Conservation (phyloP, 1,284 basidiomycete genomes). For the Trametes pubescens region DNA sequence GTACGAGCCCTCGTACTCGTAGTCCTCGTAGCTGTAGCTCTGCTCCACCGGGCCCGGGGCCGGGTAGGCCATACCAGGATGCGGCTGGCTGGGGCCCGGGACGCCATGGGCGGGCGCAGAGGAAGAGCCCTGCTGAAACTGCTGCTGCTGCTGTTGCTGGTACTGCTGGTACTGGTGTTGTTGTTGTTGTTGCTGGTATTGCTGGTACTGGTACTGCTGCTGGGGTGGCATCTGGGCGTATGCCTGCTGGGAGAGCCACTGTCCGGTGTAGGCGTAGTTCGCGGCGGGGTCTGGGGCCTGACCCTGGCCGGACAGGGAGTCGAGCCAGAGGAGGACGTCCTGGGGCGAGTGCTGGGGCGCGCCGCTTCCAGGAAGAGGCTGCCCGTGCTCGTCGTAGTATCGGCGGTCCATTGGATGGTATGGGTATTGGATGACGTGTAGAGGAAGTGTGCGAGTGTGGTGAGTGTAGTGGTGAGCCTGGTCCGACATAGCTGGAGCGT, state of each 20-base stretch:
- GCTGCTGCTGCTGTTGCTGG: not conserved
- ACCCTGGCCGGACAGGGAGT: constrained; percentile 17
- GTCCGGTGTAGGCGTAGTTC: not conserved
- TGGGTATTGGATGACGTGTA: not conserved
- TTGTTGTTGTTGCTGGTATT: not conserved
- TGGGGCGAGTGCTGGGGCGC: constrained; percentile 9
- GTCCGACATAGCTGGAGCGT: not conserved
- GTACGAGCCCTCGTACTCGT: constrained; percentile 11
- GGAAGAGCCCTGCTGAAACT: constrained; percentile 16
- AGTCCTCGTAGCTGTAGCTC: constrained; percentile 8
- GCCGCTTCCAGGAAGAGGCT: not conserved
- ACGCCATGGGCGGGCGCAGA: not conserved
- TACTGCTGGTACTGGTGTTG: not conserved
- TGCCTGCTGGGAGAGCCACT: constrained; percentile 7
- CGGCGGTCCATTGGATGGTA: constrained; percentile 9
- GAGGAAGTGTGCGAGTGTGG: not conserved
- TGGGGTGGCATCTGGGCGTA: not conserved
- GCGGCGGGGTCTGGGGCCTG: not conserved
- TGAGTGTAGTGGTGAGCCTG: not conserved
- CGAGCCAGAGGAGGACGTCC: constrained; percentile 19
- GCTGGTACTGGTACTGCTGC: not conserved
- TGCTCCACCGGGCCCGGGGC: no score
- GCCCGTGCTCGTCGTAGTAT: constrained; percentile 2
- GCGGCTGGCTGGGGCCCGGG: not conserved
- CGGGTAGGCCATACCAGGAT: not conserved